A percentile compares a stretch with the other conserved stretches of the same genome.
Conservation (phyloP, 1,139 yeast genomes). For the Candida sanyaensis region DNA sequence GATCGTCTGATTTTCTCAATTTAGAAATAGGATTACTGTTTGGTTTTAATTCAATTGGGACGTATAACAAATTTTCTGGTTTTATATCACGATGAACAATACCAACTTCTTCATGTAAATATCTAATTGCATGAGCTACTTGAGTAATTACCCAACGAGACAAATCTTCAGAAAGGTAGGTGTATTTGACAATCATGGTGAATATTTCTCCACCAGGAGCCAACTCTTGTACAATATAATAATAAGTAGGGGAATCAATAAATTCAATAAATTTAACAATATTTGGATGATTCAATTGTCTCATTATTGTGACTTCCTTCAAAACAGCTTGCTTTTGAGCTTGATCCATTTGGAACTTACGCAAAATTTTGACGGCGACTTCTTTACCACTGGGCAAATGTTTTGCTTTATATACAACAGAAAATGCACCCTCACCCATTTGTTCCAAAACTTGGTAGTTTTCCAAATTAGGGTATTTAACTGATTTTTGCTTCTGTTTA, state of each 20-base stretch:
- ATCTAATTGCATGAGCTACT: conserved; percentile 50
- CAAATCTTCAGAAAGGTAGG: conserved; percentile 56
- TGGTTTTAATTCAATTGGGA: conserved; percentile 62
- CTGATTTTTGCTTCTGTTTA: conserved; percentile 31
- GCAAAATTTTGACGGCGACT: conserved; percentile 69
- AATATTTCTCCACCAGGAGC: conserved; percentile 60
- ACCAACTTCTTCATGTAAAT: conserved; percentile 57
- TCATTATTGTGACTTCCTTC: conserved; percentile 61
- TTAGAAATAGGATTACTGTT: conserved; percentile 38
- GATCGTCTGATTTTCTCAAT: conserved; percentile 49
- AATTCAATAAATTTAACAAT: conserved; percentile 50
- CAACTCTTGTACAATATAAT: conserved; percentile 56
- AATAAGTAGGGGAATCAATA: conserved; percentile 48
- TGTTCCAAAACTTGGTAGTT: conserved; percentile 61
- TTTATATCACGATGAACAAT: conserved; percentile 60
- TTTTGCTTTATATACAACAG: conserved; percentile 77
- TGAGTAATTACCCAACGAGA: conserved; percentile 54
- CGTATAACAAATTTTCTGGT: conserved; percentile 54
- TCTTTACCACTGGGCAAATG: conserved; percentile 44
- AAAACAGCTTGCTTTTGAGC: conserved; percentile 55
- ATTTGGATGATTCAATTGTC: conserved; percentile 52
- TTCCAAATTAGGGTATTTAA: conserved; percentile 46
- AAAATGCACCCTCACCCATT: conserved; percentile 94
- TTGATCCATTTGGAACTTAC: conserved; percentile 56
- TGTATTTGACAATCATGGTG: conserved; percentile 56